Base-by-base conservation (phyloP, 2,329 filamentous ascomycete genomes). In the Ascochyta pisi region DNA sequence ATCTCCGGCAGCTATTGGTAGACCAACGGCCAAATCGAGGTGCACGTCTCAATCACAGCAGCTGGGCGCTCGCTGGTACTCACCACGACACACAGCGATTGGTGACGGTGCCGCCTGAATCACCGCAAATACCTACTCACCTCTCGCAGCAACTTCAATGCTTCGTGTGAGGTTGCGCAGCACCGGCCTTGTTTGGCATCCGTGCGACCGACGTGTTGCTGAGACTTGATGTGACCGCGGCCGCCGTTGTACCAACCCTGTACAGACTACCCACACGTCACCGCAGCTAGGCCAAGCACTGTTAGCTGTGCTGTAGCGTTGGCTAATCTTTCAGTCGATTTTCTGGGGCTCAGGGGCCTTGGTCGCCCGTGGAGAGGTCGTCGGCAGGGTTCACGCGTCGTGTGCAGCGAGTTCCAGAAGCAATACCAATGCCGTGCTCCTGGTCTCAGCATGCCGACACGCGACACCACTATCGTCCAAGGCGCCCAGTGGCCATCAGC, bases 231-330 rank as follows among this genome's bases (percentile, higher is more conserved):
- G 12, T 10, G 27, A 29, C 9, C 27, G 27, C 27, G 27, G 27
- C 27, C 27, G 27, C 27, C 41, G 50, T 58, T 50, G 45, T 39
- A 50, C 49, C 49, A 53, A 50, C 47, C 53, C 38, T 26, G 51
- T 16, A 22, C 29, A 39, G 37, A 19, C 37, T 43, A 42, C 31
- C 46, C 42, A 47, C 47, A 46, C 42, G 43, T 51, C 47, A 50
- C 52, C 19, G 34, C 27, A 27, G 39, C 45, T 49, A 49, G 34
- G 38, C 51, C 45, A 39, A 34, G 45, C 45, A 40, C 19, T 33
- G 26, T 39, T 49, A 19, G 19, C 19, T 19, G 19, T 3, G 19
- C 19, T 45, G 34, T 35, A 27, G 42, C 42, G 35, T 26, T 48
- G 37, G 26, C 37, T 41, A 42, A 15, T 12, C 24, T 39, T 38